Percentiles rank a stretch among this genome's conserved stretches.
Evolutionary conservation across 2,329 filamentous ascomycete genomes (phyloP).

Genomic region (Fusarium xyrophilum): DNA sequence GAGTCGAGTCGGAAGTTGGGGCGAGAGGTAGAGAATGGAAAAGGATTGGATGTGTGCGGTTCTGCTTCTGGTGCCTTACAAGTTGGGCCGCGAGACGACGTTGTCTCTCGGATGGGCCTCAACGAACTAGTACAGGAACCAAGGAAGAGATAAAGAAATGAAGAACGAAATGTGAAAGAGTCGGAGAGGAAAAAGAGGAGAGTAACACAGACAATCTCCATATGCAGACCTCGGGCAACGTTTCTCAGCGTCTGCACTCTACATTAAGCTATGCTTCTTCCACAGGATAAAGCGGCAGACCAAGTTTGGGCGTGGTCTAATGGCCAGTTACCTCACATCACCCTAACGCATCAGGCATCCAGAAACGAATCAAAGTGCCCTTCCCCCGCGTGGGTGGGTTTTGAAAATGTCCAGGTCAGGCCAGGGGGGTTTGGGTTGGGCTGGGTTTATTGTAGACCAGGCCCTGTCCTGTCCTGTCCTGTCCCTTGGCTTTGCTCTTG

Average conservation of each 20-base stretch:
- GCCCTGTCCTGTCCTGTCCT: conserved; percentile 4
- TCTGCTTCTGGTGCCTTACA: conserved; percentile 32
- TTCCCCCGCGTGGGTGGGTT: conserved; percentile 40
- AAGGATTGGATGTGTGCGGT: conserved; percentile 19
- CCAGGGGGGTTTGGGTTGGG: conserved; percentile 12
- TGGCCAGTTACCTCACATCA: conserved; percentile 35
- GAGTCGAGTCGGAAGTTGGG: conserved; percentile 23
- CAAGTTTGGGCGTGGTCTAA: conserved; percentile 37
- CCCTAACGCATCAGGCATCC: conserved; percentile 38
- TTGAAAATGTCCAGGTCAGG: conserved; percentile 9
- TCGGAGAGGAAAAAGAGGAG: conserved; percentile 6
- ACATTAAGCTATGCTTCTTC: background rate
- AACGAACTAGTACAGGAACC: conserved; percentile 13
- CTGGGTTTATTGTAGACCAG: background rate
- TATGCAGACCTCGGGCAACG: conserved; percentile 11
- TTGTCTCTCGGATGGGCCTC: conserved; percentile 2
- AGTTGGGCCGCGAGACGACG: conserved; percentile 40
- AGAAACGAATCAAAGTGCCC: conserved; percentile 37
- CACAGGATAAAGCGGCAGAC: conserved; percentile 38
- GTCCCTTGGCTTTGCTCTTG: conserved; percentile 1
- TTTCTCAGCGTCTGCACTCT: conserved; percentile 22
- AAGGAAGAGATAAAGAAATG: background rate
- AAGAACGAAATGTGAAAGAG: background rate
- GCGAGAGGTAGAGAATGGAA: conserved; percentile 33
- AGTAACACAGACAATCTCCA: background rate